These are phyloP conservation scores for Geoglossum glabrum DNA, from an alignment of 495 filamentous ascomycete genomes.

Conservation along the genomic window DNA sequence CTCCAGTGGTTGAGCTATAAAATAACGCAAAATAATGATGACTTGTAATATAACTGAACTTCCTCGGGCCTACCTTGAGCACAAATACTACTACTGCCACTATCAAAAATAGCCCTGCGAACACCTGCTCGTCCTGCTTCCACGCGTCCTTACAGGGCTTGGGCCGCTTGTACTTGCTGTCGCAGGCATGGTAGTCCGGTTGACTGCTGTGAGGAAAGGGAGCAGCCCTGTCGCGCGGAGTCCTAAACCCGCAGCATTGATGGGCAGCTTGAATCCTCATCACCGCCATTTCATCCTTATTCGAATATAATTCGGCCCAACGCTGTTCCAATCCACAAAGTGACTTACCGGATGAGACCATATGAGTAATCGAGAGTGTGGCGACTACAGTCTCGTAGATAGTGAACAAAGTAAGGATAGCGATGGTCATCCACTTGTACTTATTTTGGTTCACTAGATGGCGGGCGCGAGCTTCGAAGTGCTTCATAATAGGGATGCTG, in stretches of 20 bases:
- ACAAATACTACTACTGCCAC: neutral
- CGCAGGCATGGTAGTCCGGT: constrained; percentile 10
- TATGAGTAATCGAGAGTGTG: constrained; percentile 10
- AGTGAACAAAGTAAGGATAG: constrained; percentile 6
- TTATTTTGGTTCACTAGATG: neutral
- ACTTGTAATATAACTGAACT: neutral
- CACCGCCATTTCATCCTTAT: constrained; percentile 8
- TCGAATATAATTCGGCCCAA: constrained; percentile 7
- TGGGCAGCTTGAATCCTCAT: constrained; percentile 12
- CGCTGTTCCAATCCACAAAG: constrained; percentile 7
- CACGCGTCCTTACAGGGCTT: neutral
- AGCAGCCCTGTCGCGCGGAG: constrained; percentile 4
- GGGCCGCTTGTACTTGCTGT: neutral
- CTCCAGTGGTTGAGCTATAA: neutral
- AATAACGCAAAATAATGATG: too few species aligned
- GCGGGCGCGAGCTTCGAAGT: neutral
- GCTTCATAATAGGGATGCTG: constrained; percentile 1
- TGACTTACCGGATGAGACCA: constrained; percentile 5
- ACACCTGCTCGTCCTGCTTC: neutral
- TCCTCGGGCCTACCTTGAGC: neutral
- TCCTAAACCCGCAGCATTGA: constrained; percentile 12
- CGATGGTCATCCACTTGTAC: constrained; percentile 4
- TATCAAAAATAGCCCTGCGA: neutral
- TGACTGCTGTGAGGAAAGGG: neutral
- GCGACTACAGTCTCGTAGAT: constrained; percentile 14